Evolutionary conservation across 768 basidiomycete genomes (phyloP).

Genomic region (Daedalea quercina): DNA sequence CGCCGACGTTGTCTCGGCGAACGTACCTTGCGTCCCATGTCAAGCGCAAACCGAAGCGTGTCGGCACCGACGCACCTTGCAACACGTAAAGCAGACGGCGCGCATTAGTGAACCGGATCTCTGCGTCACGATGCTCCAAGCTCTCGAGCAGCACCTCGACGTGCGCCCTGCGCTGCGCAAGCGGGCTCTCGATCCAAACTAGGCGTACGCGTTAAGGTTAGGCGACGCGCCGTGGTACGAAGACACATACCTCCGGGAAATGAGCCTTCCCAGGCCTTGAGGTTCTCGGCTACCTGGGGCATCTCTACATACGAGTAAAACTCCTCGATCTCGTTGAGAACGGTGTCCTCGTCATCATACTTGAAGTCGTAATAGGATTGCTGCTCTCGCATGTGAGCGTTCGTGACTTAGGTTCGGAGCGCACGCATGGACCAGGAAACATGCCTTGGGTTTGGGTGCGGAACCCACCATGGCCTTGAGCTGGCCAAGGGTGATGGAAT

Average conservation of each 20-base stretch:
- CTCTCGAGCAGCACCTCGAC: constrained; percentile 80
- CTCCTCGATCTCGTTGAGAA: constrained; percentile 95
- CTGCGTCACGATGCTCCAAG: constrained; percentile 80
- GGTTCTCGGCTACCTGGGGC: constrained; percentile 81
- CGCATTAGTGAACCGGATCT: constrained; percentile 81
- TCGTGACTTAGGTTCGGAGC: constrained; percentile 15
- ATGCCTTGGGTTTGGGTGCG: constrained; percentile 70
- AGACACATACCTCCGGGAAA: constrained; percentile 56
- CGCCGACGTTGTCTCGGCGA: constrained; percentile 84
- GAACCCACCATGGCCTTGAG: constrained; percentile 66
- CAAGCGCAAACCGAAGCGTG: constrained; percentile 1
- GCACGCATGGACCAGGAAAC: constrained; percentile 11
- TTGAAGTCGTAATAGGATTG: constrained; percentile 87
- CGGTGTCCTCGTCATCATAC: constrained; percentile 94
- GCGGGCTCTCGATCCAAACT: constrained; percentile 78
- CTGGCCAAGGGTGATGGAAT: constrained; percentile 79
- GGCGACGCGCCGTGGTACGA: constrained; percentile 17
- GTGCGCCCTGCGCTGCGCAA: constrained; percentile 58
- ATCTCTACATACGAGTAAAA: constrained; percentile 98
- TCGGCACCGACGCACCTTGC: constrained; percentile 55
- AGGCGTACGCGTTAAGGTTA: background rate
- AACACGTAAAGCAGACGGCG: constrained; percentile 84
- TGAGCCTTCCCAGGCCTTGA: constrained; percentile 83
- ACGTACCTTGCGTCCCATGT: constrained; percentile 53
- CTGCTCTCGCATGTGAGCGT: constrained; percentile 32